Base-by-base conservation (phyloP, 2,329 filamentous ascomycete genomes). In the Paecilomyces sp. region DNA sequence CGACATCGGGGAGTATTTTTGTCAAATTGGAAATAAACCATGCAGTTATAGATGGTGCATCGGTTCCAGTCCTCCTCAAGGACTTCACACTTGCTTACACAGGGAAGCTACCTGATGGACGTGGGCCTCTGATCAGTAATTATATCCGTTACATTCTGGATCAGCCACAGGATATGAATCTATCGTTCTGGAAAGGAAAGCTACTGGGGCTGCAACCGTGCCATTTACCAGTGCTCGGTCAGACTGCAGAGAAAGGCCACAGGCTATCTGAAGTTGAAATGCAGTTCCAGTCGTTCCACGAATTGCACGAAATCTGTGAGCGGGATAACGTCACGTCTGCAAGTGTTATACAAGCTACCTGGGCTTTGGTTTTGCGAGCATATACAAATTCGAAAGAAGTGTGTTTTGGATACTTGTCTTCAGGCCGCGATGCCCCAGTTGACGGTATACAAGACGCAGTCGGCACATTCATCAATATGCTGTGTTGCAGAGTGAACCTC, bases 391-490 rank as follows among this genome's bases (percentile, higher is more conserved):
- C 69, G 2, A 68, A 74, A 31, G 75, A 78, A 56, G 69, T 79
- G 11, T 75, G 70, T 30, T 79, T 79, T 57, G 77, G 75, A 4
- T 75, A 76, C 54, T 65, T 75, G 3, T 71, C 72, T 8, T 73
- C 75, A 18, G 75, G 76, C 15, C 69, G 77, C 58, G 79, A 83
- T 63, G 71, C 77, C 13, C 76, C 78, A 2, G 68, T 83, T 8
- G 67, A 74, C 4, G 74, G 74, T 1, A 77, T 83, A 11, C 72
- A 80, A 55, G 73, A 77, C 28, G 76, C 77, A 22, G 76, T 81
- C 52, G 80, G 80, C 3, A 71, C 74, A 13, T 81, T 84, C 55
- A 80, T 85, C 60, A 83, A 83, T 58, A 83, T 84, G 77, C 74
- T 85, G 2, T 78, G 82, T 54, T 83, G 78, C 60, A 76, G 79